Evolutionary conservation across 1,284 basidiomycete genomes (phyloP), one percentile per base, ranked within the genome.

Genomic region (Coniferiporia weirii): DNA sequence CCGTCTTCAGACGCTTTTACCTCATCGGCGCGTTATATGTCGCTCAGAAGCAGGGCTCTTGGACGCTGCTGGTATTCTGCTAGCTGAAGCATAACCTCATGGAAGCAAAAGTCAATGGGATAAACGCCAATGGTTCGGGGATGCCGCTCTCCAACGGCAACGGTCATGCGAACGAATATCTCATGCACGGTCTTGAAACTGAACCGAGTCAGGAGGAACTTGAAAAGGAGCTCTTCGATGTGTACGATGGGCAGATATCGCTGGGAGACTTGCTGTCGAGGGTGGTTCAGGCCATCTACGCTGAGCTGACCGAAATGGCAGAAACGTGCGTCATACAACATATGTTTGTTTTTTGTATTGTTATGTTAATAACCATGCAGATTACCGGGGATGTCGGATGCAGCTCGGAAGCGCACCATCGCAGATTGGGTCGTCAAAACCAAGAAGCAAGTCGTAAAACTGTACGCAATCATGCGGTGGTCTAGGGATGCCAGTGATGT

Each of bases 361-460:
- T 32, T 61, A 52, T 53, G 22, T 36, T 36, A 10, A 49, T 17
- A 45, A 46, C 51, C 67, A 19, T 19, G 5, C 65, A 93, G 91
- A 34, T 81, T 95, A 72, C 91, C 93, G 10, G 87, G 87, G 64
- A 85, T 90, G 79, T 86, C 90, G 12, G 91, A 94, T 68, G 75
- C 76, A n/a, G 87, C 85, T 40, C 82, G 91, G 52, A 94, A 95
- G 67, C 83, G 88, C 36, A 86, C 81, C 22, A 77, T 96, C 45
- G 91, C 91, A 9, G 89, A 93, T 65, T 95, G 91, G 80, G 91
- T 94, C 0, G 85, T 94, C 34, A 86, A 87, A 69, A 90, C 84
- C 10, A 91, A 95, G 73, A 90, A 92, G 66, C 92, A 95, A 66
- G 84, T 94, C 49, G 87, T 94, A 52, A 96, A 95, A 73, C 73